phyloP scores from a whole-genome alignment of 2,329 filamentous ascomycete species.

The Triangularia verruculosa region DNA sequence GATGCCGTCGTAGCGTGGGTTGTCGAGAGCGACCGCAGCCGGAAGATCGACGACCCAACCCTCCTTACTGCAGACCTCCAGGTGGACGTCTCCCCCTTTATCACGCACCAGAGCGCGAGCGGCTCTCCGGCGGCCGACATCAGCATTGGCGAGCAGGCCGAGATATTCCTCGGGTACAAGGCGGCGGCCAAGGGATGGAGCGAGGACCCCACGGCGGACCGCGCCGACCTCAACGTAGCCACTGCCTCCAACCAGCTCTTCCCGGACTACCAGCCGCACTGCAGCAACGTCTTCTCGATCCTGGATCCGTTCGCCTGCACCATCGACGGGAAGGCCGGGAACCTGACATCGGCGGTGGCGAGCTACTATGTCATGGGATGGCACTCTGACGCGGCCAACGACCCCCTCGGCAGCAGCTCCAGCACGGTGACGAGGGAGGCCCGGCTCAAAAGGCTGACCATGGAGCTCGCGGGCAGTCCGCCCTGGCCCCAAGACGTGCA shows the following conservation, averaged over 20 bases:
- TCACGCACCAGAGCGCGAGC: conserved; percentile 32
- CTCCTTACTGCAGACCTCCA: conserved; percentile 34
- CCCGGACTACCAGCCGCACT: conserved; percentile 41
- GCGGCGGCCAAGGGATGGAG: neutral
- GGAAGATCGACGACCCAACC: conserved; percentile 30
- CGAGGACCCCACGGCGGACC: neutral
- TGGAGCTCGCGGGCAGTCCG: neutral
- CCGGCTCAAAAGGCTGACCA: neutral
- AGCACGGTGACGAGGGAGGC: neutral
- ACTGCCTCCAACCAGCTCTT: conserved; percentile 36
- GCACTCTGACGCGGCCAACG: conserved; percentile 32
- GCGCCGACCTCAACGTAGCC: neutral
- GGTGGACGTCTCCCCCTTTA: conserved; percentile 39
- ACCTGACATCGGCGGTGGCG: conserved; percentile 30
- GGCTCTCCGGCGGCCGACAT: conserved; percentile 20
- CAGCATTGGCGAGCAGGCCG: conserved; percentile 5
- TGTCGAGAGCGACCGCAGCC: conserved; percentile 37
- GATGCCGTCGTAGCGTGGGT: conserved; percentile 32
- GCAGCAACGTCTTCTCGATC: conserved; percentile 40
- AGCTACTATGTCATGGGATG: conserved; percentile 42
- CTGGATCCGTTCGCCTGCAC: conserved; percentile 39
- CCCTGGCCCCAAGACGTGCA: neutral
- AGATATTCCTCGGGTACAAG: neutral
- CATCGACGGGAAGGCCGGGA: conserved; percentile 1
- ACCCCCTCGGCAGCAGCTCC: conserved; percentile 14